phyloP scores from a whole-genome alignment of 2,329 filamentous ascomycete genomes.

The Aspergillus melleus region DNA sequence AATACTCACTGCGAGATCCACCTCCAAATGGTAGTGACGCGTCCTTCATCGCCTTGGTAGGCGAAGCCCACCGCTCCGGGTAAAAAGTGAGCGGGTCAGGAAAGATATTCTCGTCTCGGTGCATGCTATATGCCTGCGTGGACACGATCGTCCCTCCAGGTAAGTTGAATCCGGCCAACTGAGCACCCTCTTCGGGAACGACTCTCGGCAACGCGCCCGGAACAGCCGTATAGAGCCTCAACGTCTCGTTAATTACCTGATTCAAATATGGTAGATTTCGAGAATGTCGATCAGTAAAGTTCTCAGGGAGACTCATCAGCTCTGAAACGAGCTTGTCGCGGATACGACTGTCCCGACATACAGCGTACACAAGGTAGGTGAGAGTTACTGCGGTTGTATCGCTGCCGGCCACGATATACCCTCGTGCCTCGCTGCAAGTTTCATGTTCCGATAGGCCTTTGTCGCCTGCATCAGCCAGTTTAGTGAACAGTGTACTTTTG shows the following conservation, averaged over 20 bases:
- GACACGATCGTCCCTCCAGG: constrained; percentile 55
- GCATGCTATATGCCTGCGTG: constrained; percentile 56
- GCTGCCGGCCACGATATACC: constrained; percentile 53
- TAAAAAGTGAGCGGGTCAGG: constrained; percentile 41
- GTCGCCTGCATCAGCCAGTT: constrained; percentile 24
- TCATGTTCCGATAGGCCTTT: constrained; percentile 34
- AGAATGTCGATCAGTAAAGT: constrained; percentile 39
- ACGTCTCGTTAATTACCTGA: constrained; percentile 59
- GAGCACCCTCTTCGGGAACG: constrained; percentile 48
- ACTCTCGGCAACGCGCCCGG: constrained; percentile 56
- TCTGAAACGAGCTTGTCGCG: constrained; percentile 21
- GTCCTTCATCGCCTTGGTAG: constrained; percentile 46
- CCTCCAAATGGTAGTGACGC: constrained; percentile 69
- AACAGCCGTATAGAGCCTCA: constrained; percentile 58
- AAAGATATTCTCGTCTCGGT: constrained; percentile 54
- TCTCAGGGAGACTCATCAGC: constrained; percentile 16
- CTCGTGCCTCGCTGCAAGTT: constrained; percentile 41
- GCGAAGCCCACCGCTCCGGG: constrained; percentile 27
- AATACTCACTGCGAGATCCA: constrained; percentile 55
- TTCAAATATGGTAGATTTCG: constrained; percentile 56
- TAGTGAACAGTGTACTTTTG: constrained; percentile 31
- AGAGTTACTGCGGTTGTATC: constrained; percentile 54
- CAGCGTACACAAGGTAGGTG: constrained; percentile 43
- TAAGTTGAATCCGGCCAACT: constrained; percentile 43
- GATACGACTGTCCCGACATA: constrained; percentile 19